phyloP scores from a whole-genome alignment of 1,284 basidiomycete species.

The Malassezia sp. region DNA sequence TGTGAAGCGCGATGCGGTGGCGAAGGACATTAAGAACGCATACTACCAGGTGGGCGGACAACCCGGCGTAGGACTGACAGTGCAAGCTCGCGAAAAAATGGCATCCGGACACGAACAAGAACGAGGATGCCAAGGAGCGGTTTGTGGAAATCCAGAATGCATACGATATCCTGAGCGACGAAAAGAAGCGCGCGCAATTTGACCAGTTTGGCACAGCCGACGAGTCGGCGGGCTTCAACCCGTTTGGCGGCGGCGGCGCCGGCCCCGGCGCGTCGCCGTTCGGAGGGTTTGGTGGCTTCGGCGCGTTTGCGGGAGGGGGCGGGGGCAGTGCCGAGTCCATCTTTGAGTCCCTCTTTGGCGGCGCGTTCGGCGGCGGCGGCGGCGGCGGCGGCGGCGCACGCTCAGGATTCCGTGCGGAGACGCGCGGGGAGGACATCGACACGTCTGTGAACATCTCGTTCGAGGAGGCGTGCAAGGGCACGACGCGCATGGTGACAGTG shows the following conservation, averaged over 20 bases:
- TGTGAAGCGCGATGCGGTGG: slow-evolving; percentile 68
- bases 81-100: slow-evolving; percentile 85
- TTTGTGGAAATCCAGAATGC: slow-evolving; percentile 95
- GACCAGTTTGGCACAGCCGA: slow-evolving; percentile 92
- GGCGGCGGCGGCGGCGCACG: slow-evolving; percentile 49
- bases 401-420: slow-evolving; percentile 48
- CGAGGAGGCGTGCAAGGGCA: slow-evolving; percentile 83
- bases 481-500: slow-evolving; percentile 64
- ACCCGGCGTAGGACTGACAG: slow-evolving; percentile 44
- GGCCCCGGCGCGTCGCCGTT: slow-evolving; percentile 49
- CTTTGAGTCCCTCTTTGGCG: slow-evolving; percentile 76
- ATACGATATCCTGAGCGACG: slow-evolving; percentile 75
- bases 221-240: slow-evolving; percentile 60
- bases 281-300: slow-evolving; percentile 54
- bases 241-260: slow-evolving; percentile 53
- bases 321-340: slow-evolving; percentile 51
- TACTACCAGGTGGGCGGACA: slow-evolving; percentile 93
- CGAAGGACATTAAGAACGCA: slow-evolving; percentile 86
- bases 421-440: slow-evolving; percentile 75
- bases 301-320: too few species aligned
- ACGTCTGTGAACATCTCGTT: slow-evolving; percentile 67
- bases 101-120: slow-evolving; percentile 94
- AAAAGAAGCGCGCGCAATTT: slow-evolving; percentile 81
- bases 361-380: slow-evolving; percentile 52
- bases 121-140: slow-evolving; percentile 76